phyloP scores from a whole-genome alignment of 441 rosid species.

The Populus hybrid region DNA sequence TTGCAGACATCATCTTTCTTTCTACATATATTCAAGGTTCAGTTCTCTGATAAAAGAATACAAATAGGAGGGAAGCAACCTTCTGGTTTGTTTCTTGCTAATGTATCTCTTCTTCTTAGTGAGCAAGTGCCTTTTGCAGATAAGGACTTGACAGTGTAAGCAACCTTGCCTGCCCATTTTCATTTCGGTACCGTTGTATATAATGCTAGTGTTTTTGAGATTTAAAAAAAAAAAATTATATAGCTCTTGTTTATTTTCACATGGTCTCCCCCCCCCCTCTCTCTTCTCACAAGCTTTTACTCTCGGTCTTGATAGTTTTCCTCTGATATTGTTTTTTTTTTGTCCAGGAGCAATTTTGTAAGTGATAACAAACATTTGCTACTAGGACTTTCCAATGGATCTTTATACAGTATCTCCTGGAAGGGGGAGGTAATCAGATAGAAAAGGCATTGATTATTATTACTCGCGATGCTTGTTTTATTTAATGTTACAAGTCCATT shows the following conservation, averaged over 20 bases:
- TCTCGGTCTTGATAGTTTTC: conserved; percentile 17
- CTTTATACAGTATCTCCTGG: conserved; percentile 84
- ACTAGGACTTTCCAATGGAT: conserved; percentile 89
- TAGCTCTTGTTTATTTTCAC: neutral
- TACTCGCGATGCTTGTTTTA: neutral
- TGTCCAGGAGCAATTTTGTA: conserved; percentile 85
- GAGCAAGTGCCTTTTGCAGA: conserved; percentile 89
- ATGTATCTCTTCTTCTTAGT: conserved; percentile 60
- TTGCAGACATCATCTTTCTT: conserved; percentile 86
- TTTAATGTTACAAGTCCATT: neutral
- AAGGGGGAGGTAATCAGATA: conserved; percentile 82
- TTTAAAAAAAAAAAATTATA: neutral
- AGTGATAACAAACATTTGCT: conserved; percentile 77
- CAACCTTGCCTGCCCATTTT: conserved; percentile 17
- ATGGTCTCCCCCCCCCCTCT: neutral
- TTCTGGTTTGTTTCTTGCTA: conserved; percentile 62
- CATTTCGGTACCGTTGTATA: neutral
- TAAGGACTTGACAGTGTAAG: conserved; percentile 76
- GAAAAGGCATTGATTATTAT: neutral
- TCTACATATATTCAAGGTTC: conserved; percentile 85
- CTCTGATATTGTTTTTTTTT: conserved; percentile 15
- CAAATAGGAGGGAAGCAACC: conserved; percentile 79
- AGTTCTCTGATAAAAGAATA: conserved; percentile 66
- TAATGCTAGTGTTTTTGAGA: neutral
- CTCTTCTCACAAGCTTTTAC: neutral